Percentiles rank a stretch among this genome's conserved stretches.
Evolutionary conservation across 148 eudicot species (phyloP).

Genomic region (Silene conica): DNA sequence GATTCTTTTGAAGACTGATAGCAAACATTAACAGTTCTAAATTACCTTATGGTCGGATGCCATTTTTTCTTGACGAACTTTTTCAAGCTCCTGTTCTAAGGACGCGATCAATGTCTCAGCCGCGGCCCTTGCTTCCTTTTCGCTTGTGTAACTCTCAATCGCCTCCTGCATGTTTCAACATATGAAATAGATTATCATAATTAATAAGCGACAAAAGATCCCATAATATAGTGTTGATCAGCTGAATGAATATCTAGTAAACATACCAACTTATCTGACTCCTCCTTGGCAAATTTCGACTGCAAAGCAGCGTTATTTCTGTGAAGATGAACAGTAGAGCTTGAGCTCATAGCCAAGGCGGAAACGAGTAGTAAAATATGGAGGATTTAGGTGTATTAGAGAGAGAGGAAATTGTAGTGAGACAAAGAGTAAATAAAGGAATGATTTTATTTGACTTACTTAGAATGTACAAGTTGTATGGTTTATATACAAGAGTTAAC

Average conservation of each 20-base stretch:
- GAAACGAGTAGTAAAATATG: too few species aligned
- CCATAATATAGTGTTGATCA: not conserved
- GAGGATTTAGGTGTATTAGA: too few species aligned
- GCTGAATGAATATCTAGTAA: not conserved
- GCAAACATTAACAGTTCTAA: not conserved
- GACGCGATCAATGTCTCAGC: slow-evolving; percentile 44
- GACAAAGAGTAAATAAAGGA: too few species aligned
- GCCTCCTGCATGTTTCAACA: slow-evolving; percentile 40
- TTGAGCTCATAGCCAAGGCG: too few species aligned
- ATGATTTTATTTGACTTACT: too few species aligned
- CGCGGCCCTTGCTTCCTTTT: slow-evolving; percentile 52
- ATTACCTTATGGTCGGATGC: slow-evolving; percentile 51
- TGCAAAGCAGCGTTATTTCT: slow-evolving; percentile 32
- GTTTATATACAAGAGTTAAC: too few species aligned
- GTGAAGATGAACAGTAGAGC: too few species aligned
- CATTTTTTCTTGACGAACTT: slow-evolving; percentile 44
- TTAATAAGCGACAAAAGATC: not conserved
- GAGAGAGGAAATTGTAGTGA: too few species aligned
- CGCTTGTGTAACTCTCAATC: slow-evolving; percentile 36
- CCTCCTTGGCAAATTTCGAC: slow-evolving; percentile 43
- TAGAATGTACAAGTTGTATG: too few species aligned
- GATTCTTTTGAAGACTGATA: too few species aligned
- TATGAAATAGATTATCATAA: not conserved
- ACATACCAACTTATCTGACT: slow-evolving; percentile 55
- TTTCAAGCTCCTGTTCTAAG: slow-evolving; percentile 49